Base-by-base conservation (phyloP, 768 basidiomycete species). In the Kwoniella sp. region DNA sequence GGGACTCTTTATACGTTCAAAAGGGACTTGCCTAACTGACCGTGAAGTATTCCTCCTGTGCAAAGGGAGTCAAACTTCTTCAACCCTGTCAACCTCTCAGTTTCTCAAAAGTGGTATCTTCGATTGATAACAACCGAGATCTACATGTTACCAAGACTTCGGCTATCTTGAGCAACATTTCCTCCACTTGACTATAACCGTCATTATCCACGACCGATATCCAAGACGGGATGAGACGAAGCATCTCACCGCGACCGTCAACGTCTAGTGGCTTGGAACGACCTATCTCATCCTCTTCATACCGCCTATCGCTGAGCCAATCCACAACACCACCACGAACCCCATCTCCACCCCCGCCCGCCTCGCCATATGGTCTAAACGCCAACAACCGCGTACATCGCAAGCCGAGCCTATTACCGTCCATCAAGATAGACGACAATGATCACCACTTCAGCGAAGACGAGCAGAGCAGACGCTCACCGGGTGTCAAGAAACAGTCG, bases 391-490 rank as follows among this genome's bases (percentile, higher is more conserved):
- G 10, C 17, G 40, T 44, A 19, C 40, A 44, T 19, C 40, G 40
- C 3, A 44, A 44, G 17, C 8, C 8, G 40, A 44, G 40, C 17
- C 17, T 44, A 4, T 33, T 58, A 19, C 57, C 57, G 6, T 58
- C 57, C 1, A 58, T 58, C 46, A 33, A 48, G 6, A 58, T 58
- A 58, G 47, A 44, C 2, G 49, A 24, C 17, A 10, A 10, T 44
- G 10, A 44, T 19, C 4, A 15, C 40, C 7, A 19, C 40, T 4
- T 6, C 8, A 44, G 17, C 40, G 40, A 44, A 15, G 40, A 19
- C 17, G 40, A 44, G 40, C 40, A 44, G 40, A 44, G 17, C 17
- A 33, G 33, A 9, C 17, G 40, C 8, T n/a, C n/a, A 44, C 17
- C 17, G 7, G 40, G 17, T 15, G 40, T 10, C 40, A 9, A 44